These are phyloP conservation scores for Tilletia setariae DNA, from an alignment of 1,284 basidiomycete species.

Conservation along the genomic window DNA sequence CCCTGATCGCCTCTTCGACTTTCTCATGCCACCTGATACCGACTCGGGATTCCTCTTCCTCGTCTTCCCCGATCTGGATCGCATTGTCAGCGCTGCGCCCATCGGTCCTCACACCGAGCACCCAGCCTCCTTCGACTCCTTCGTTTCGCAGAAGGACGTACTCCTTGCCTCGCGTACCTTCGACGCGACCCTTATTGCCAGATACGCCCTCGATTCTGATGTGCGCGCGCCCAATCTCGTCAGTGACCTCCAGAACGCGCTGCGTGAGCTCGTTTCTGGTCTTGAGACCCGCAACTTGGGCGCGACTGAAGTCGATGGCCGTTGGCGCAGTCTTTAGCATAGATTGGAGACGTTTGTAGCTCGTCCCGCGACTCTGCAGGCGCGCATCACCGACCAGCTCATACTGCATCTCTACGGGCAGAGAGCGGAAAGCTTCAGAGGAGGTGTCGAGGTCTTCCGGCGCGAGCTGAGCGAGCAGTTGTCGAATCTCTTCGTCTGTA, in stretches of 20 bases:
- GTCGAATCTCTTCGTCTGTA: constrained; percentile 47
- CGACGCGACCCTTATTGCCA: constrained; percentile 63
- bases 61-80: constrained; percentile 75
- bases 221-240: constrained; percentile 78
- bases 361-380: constrained; percentile 87
- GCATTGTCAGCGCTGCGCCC: constrained; percentile 72
- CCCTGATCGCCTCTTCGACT: not conserved
- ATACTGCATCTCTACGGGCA: constrained; percentile 94
- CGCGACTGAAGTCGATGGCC: constrained; percentile 88
- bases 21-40: constrained; percentile 1
- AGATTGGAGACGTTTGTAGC: constrained; percentile 80
- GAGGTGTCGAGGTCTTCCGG: constrained; percentile 50
- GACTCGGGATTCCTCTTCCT: constrained; percentile 38
- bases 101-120: constrained; percentile 80
- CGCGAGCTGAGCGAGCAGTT: constrained; percentile 43
- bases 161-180: constrained; percentile 86
- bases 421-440: constrained; percentile 67
- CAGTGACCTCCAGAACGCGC: constrained; percentile 87
- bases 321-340: constrained; percentile 81
- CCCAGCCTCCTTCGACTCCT: constrained; percentile 78
- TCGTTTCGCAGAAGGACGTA: constrained; percentile 91
- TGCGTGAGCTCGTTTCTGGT: constrained; percentile 90
- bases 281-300: constrained; percentile 73
- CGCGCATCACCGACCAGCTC: constrained; percentile 96
- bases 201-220: constrained; percentile 78